phyloP scores from a whole-genome alignment of 2,329 filamentous ascomycete genomes.

The Aspergillus fumigatiaffinis region DNA sequence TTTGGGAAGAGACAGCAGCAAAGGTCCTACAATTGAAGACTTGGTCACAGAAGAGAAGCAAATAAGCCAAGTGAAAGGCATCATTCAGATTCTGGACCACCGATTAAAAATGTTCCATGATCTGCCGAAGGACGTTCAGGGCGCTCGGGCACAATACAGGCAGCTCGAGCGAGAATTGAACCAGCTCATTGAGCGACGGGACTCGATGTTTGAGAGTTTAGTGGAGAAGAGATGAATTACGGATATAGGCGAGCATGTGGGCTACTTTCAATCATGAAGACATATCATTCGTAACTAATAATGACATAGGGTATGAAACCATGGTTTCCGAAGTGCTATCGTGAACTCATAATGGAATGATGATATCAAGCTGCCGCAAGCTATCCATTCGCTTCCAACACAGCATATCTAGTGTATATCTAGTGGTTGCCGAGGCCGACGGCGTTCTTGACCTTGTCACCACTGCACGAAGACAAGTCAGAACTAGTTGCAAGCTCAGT shows the following conservation, averaged over 20 bases:
- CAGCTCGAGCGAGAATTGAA: constrained; percentile 62
- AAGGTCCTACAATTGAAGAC: constrained; percentile 43
- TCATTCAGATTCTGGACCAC: constrained; percentile 63
- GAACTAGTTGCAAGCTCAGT: not conserved
- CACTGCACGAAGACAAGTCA: constrained; percentile 22
- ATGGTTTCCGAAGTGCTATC: constrained; percentile 21
- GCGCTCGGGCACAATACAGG: constrained; percentile 68
- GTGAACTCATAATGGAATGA: constrained; percentile 19
- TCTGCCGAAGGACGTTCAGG: constrained; percentile 65
- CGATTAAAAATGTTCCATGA: constrained; percentile 65
- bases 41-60: constrained; percentile 56
- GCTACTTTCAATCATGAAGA: not conserved
- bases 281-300: constrained; percentile 7
- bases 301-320: constrained; percentile 3
- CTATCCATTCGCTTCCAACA: not conserved
- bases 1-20: constrained; percentile 29
- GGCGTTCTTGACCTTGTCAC: constrained; percentile 43
- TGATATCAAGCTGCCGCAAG: constrained; percentile 10
- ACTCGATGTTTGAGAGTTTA: constrained; percentile 70
- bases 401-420: constrained; percentile 12
- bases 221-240: constrained; percentile 44
- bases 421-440: constrained; percentile 36
- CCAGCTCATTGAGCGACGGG: constrained; percentile 59
- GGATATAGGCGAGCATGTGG: not conserved
- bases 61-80: constrained; percentile 55